Evolutionary conservation across 192 early-diverging fungal species (phyloP), one percentile per base, ranked within the genome.

Genomic region (Phlyctochytrium arcticum): DNA sequence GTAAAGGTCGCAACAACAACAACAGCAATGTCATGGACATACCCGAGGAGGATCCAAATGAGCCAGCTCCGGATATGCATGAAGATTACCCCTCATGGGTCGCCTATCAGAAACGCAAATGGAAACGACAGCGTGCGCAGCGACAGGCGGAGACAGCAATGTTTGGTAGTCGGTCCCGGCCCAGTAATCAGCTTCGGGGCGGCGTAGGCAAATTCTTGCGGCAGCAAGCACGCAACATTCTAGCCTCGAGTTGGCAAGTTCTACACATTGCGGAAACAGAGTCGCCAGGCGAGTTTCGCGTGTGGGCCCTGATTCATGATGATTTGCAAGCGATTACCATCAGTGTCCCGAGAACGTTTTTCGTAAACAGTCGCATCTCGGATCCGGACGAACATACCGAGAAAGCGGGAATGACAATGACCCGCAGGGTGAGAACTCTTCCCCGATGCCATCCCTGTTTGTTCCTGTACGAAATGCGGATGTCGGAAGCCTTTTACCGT

Each of bases 251-350:
- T 3, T 96, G 94, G 94, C 85, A 96, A 58, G 80, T 99, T 10
- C 48, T 99, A 21, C 92, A 95, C 60, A 88, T 96, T 61, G 80
- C 78, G 3, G 89, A 87, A 39, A 92, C 90, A 5, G 91, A 95
- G 36, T 82, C 65, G 2, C 88, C 87, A 4, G 96, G 96, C 21
- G 89, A 92, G 71, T 93, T 93, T 53, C 77, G 76, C n/a, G 79
- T 94, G 10, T 99, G 94, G 94, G 82, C 89, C 10, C 57, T 90
- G 26, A 79, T 90, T 6, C 79, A 88, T 55, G 80, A 80, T 30
- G 75, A 80, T 26, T 61, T 98, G 54, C 85, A 92, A 61, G 62
- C 78, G 2, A 81, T 96, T 32, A 81, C 82, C 4, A 59, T 99
- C 0, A 72, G 82, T 0, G 87, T 98, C 7, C 93, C 93, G 7